Base-by-base conservation (phyloP, 192 early-diverging fungal species). In the Umbelopsis ramanniana region DNA sequence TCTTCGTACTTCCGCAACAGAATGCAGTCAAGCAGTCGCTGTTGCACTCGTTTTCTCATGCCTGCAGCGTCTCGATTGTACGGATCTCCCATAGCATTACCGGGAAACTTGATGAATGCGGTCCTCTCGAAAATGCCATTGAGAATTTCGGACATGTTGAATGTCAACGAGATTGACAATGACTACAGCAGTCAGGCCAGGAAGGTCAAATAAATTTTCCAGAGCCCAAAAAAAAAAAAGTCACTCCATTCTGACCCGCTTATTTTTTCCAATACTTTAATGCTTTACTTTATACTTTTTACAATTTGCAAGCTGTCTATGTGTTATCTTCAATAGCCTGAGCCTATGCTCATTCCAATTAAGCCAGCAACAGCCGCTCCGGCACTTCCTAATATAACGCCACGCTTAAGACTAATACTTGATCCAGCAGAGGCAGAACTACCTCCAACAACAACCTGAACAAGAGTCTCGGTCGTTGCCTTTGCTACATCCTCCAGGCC, bases 401-500 rank as follows among this genome's bases (percentile, higher is more conserved):
- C 57, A 37, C 57, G 57, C 33, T 38, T 63, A 22, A 63, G 11
- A 19, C 17, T 63, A 63, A 63, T 35, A 35, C 33, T 29, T 17
- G 57, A 35, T 2, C 57, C 57, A 38, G 57, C 57, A 14, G 26
- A 29, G 6, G 57, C 57, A 4, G 57, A 63, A 11, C 11, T 63
- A 3, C 57, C 57, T 63, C 57, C 57, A 37, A 63, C 57, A 37
- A 63, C 57, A 2, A 63, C 57, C 37, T 63, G 57, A 14, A 63
- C 57, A 7, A 63, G 6, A 5, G 57, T 63, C 14, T 63, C 57
- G 29, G 57, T 63, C 4, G 54, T 38, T 38, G 21, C 43, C n/a
- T 68, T 66, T 3, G 74, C 43, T 26, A 63, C 68, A 9, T 74
- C 63, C 60, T 79, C 77, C 10, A 79, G 60, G 8, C 73, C 73